A percentile compares a stretch with the other conserved stretches of the same genome.
Evolutionary conservation across 1,284 basidiomycete species (phyloP).

Genomic region (Rhizoctonia solani): DNA sequence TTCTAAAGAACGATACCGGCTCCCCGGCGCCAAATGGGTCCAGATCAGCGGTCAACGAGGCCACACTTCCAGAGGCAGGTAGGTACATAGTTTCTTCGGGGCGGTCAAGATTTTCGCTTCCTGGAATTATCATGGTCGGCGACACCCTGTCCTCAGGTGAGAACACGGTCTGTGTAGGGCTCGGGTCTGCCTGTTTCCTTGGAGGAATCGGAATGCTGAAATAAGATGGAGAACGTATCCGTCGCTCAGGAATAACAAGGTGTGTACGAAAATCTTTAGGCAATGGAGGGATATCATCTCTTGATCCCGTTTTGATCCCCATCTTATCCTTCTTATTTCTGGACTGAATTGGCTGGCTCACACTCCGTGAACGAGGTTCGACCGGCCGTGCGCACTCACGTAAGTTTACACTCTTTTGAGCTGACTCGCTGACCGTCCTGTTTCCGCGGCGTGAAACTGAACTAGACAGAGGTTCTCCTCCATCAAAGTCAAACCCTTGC

Average conservation of each 20-base stretch:
- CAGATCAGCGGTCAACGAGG: not conserved
- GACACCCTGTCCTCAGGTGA: not conserved
- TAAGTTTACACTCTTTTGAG: too few species aligned
- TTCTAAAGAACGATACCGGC: slow-evolving; percentile 15
- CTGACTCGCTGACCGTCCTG: not conserved
- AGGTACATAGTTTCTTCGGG: slow-evolving; percentile 4
- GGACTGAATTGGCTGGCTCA: not conserved
- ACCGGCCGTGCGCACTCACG: not conserved
- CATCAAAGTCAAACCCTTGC: too few species aligned
- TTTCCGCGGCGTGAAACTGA: not conserved
- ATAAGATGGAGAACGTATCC: slow-evolving; percentile 23
- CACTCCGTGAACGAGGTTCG: slow-evolving; percentile 1
- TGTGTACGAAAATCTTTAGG: too few species aligned
- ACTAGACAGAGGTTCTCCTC: too few species aligned
- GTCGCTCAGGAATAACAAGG: slow-evolving; percentile 1
- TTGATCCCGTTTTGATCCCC: too few species aligned
- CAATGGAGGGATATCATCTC: too few species aligned
- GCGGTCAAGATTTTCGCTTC: not conserved
- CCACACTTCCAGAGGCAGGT: slow-evolving; percentile 9
- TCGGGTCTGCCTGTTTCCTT: not conserved
- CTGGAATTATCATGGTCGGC: not conserved
- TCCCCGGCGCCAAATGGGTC: slow-evolving; percentile 25
- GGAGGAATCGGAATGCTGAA: slow-evolving; percentile 11
- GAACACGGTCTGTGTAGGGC: slow-evolving; percentile 8
- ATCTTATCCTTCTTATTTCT: not conserved